Conservation (phyloP, 106 monocot genomes). For the Dendrobium catenatum region DNA sequence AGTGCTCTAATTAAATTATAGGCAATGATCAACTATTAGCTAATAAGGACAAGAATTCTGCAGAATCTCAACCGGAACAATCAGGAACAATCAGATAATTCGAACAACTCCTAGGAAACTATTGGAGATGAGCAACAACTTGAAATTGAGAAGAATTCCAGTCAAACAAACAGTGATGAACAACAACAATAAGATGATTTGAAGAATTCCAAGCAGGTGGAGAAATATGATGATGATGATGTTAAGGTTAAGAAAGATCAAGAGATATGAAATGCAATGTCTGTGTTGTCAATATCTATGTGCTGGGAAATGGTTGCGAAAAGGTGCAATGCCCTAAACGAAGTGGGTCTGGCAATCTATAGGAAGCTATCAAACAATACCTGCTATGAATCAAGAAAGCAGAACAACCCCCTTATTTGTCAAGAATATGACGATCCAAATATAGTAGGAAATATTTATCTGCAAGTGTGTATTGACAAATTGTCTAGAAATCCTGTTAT, state of each 20-base stretch:
- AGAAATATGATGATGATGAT: constrained; percentile 14
- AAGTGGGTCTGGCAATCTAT: constrained; percentile 68
- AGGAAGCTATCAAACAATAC: constrained; percentile 51
- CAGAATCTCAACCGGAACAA: neutral
- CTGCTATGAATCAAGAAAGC: constrained; percentile 61
- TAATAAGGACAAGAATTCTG: constrained; percentile 6
- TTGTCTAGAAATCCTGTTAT: constrained; percentile 32
- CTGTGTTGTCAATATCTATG: constrained; percentile 56
- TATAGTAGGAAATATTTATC: constrained; percentile 74
- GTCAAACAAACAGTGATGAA: constrained; percentile 6
- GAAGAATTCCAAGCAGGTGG: constrained; percentile 10
- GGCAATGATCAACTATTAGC: constrained; percentile 10
- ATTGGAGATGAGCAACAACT: constrained; percentile 14
- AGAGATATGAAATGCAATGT: constrained; percentile 61
- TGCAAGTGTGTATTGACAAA: constrained; percentile 73
- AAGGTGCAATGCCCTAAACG: constrained; percentile 42
- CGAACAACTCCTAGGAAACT: constrained; percentile 11
- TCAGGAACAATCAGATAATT: neutral
- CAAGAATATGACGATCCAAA: constrained; percentile 69
- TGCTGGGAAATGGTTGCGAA: constrained; percentile 79
- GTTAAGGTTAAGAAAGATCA: constrained; percentile 21
- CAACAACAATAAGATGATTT: constrained; percentile 15
- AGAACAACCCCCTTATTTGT: constrained; percentile 59
- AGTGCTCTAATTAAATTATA: constrained; percentile 15
- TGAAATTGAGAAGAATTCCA: neutral